A percentile compares a stretch with the other conserved stretches of the same genome.
Conservation (phyloP, 495 filamentous ascomycete genomes). For the Endocarpon pusillum region DNA sequence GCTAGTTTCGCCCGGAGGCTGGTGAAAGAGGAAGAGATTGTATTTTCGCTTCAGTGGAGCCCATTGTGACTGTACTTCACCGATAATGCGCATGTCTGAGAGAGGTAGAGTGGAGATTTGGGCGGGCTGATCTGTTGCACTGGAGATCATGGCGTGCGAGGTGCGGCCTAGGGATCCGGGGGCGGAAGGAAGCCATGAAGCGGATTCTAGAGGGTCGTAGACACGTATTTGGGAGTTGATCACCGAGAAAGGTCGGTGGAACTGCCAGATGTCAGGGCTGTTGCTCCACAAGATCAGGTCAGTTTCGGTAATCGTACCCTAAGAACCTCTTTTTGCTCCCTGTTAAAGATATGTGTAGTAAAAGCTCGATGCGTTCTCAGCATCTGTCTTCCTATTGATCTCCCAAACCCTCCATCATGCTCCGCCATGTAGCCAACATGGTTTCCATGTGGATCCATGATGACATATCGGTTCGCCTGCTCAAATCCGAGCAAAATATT, state of each 20-base stretch:
- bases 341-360: constrained; percentile 54
- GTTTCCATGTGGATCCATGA: constrained; percentile 51
- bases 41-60: constrained; percentile 49
- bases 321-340: constrained; percentile 43
- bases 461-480: constrained; percentile 56
- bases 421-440: constrained; percentile 57
- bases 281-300: not conserved
- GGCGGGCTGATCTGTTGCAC: constrained; percentile 23
- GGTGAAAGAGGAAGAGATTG: constrained; percentile 41
- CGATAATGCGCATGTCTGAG: constrained; percentile 45
- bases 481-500: constrained; percentile 57
- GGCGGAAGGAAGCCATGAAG: constrained; percentile 26
- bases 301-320: constrained; percentile 23
- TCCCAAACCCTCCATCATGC: constrained; percentile 42
- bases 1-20: constrained; percentile 13
- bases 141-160: constrained; percentile 18
- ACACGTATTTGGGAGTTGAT: constrained; percentile 47
- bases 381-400: constrained; percentile 42
- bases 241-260: constrained; percentile 53
- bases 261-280: constrained; percentile 17
- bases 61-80: constrained; percentile 54
- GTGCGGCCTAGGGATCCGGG: constrained; percentile 8
- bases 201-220: constrained; percentile 32
- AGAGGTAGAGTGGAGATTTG: constrained; percentile 34
- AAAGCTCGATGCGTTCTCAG: constrained; percentile 50